A percentile compares a stretch with the other conserved stretches of the same genome.
phyloP scores from a whole-genome alignment of 2,329 filamentous ascomycete species.

The Talaromyces sp. region DNA sequence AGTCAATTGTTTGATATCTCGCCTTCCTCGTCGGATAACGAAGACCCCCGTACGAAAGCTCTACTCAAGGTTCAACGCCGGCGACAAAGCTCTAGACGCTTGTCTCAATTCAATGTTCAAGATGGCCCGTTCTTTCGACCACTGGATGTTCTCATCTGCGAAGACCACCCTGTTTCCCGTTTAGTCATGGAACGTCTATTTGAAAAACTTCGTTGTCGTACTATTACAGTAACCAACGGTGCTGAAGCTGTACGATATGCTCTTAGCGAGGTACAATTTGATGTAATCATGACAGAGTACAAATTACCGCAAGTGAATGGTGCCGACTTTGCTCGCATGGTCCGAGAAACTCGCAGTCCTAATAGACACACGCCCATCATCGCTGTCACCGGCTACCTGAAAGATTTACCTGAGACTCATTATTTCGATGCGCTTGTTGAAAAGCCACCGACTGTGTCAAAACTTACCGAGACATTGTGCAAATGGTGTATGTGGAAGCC shows the following conservation, averaged over 20 bases:
- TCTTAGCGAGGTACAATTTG: constrained; percentile 96
- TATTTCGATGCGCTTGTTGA: constrained; percentile 95
- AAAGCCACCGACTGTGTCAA: constrained; percentile 91
- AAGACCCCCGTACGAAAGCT: constrained; percentile 88
- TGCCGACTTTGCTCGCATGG: constrained; percentile 94
- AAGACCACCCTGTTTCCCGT: constrained; percentile 94
- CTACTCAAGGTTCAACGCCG: constrained; percentile 89
- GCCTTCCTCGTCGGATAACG: constrained; percentile 95
- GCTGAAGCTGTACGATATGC: constrained; percentile 91
- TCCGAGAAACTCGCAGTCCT: constrained; percentile 91
- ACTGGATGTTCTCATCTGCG: constrained; percentile 91
- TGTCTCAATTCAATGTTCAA: constrained; percentile 86
- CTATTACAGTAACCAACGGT: constrained; percentile 86
- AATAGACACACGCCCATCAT: constrained; percentile 95
- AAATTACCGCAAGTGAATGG: constrained; percentile 94
- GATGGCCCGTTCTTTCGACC: constrained; percentile 87
- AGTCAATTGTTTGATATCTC: constrained; percentile 97
- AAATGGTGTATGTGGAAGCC: constrained; percentile 93
- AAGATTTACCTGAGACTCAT: constrained; percentile 91
- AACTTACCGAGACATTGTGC: constrained; percentile 84
- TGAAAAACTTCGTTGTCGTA: constrained; percentile 92
- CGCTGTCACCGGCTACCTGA: constrained; percentile 95
- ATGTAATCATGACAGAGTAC: constrained; percentile 98
- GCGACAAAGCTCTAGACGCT: constrained; percentile 89
- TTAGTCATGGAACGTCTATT: constrained; percentile 99